phyloP scores from a whole-genome alignment of 257 asterid species.

The Ehretia macrophylla region DNA sequence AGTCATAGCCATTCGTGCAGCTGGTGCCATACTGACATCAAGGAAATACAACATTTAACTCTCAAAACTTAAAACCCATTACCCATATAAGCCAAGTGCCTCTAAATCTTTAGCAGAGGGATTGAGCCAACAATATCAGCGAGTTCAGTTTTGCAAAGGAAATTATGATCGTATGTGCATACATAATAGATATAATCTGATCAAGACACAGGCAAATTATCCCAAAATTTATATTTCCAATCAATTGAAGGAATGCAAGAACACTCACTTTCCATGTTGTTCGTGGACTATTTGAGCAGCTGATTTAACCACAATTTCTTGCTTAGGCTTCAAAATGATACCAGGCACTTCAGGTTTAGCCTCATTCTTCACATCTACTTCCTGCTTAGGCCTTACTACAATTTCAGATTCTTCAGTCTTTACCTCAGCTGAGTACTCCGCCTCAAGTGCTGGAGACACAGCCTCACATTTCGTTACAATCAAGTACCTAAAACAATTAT shows the following conservation, averaged over 20 bases:
- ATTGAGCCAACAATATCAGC: too few relatives aligned
- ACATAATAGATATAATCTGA: not conserved
- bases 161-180: not conserved
- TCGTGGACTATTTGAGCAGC: conserved; percentile 82
- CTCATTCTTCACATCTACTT: not conserved
- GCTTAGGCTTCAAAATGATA: conserved; percentile 56
- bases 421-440: conserved; percentile 45
- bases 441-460: conserved; percentile 67
- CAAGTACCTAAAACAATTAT: conserved; percentile 44
- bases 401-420: conserved; percentile 35
- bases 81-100: too few relatives aligned
- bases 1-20: conserved; percentile 83
- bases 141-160: too few relatives aligned
- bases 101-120: too few relatives aligned
- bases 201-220: not conserved
- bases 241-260: not conserved
- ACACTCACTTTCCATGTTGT: conserved; percentile 69
- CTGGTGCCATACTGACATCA: conserved; percentile 73
- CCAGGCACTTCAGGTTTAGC: conserved; percentile 31
- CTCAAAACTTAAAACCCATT: too few relatives aligned
- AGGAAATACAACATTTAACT: too few relatives aligned
- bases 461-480: conserved; percentile 66
- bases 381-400: too few relatives aligned
- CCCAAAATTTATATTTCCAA: not conserved
- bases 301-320: conserved; percentile 63